Base-by-base conservation (phyloP, 139 green algal genomes). In the Coelastrella sp. region DNA sequence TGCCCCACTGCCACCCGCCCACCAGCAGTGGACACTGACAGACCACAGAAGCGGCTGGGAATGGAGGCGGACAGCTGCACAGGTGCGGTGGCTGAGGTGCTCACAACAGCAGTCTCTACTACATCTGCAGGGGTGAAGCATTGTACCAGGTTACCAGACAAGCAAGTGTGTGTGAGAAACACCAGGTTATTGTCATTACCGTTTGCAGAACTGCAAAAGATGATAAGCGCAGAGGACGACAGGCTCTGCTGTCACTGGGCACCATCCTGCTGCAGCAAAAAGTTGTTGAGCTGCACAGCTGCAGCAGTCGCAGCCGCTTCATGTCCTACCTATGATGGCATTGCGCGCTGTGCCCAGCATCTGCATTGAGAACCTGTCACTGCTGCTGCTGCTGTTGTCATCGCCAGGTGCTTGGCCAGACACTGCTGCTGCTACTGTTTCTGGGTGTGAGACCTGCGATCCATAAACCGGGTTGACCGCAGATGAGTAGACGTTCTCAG, bases 21-120 rank as follows among this genome's bases (percentile, higher is more conserved):
- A 66, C 85, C 85, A 6, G 54, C 85, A 56, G 85, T 90, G 10
- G 85, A 64, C 85, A 84, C 85, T 22, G 5, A 7, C 22, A 90
- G 7, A 58, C 85, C 74, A 59, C 85, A 90, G 85, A 90, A 90
- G 57, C 85, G 85, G 57, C 59, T 82, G 4, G 85, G 85, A 20
- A 90, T 82, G 73, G 85, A 56, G 5, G 54, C 84, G 4, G 84
- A 58, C 20, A 87, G 82, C 20, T 47, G 58, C 7, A 22, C 16
- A 20, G 59, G 3, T 11, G 19, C 74, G 22, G 74, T 58, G 11
- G 74, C 23, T 17, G 54, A 22, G 14, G n/a, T 23, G 11, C 19
- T 23, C 19, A 14, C 57, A 47, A 56, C 60, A n/a, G 80, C 14
- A 57, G 80, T 7, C 59, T 86, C 59, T 7, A 75, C 58, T 5